phyloP scores from a whole-genome alignment of 306 rosid genomes.

The Senna tora region DNA sequence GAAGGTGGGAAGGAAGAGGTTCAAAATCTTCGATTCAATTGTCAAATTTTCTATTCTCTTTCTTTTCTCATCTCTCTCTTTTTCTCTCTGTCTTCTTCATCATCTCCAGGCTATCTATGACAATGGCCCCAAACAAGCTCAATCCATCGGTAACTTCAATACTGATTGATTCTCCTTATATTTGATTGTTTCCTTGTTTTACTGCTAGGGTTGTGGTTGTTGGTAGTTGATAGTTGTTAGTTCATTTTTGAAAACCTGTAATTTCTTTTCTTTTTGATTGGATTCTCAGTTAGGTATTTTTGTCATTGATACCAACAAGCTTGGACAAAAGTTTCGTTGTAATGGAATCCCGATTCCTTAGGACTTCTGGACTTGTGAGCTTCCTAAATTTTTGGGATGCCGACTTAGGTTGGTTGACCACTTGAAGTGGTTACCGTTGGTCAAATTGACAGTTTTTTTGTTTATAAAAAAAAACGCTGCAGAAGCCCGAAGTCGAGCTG shows the following conservation, averaged over 20 bases:
- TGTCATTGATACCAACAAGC: not conserved
- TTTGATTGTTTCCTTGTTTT: not conserved
- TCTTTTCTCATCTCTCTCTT: conserved; percentile 26
- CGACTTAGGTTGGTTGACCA: not conserved
- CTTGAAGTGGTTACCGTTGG: not conserved
- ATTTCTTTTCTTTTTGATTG: not conserved
- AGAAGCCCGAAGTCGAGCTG: not conserved
- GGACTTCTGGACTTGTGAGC: not conserved
- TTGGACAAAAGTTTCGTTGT: not conserved
- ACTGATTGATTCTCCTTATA: conserved; percentile 19
- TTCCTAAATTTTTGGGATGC: not conserved
- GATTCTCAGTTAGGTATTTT: not conserved
- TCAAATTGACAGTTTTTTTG: not conserved
- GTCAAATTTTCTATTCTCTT: not conserved
- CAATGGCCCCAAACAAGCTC: conserved; percentile 86
- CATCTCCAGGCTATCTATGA: conserved; percentile 25
- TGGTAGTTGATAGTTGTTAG: not conserved
- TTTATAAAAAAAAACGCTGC: not conserved
- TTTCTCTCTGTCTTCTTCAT: not conserved
- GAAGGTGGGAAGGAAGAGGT: conserved; percentile 19
- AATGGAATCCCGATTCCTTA: not conserved
- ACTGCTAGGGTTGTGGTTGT: conserved; percentile 32
- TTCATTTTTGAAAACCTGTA: conserved; percentile 13
- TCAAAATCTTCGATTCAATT: not conserved
- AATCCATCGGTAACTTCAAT: conserved; percentile 60